A percentile compares a stretch with the other conserved stretches of the same genome.
Conservation (phyloP, 1,139 yeast species). For the Sugiyamaella sp. region DNA sequence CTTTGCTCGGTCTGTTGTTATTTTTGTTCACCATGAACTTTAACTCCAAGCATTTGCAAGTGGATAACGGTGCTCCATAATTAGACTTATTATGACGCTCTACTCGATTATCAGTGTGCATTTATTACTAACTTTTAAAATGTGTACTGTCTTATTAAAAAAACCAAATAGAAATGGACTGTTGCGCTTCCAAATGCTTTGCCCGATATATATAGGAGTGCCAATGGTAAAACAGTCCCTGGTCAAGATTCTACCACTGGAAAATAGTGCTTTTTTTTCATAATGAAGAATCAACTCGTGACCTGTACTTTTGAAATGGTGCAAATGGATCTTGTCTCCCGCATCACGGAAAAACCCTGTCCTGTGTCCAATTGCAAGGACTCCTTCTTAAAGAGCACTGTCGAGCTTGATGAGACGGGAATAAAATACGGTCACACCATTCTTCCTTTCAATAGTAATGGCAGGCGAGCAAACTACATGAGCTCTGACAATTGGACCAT, state of each 20-base stretch:
- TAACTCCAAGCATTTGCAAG: not conserved
- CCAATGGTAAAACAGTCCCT: too few relatives aligned
- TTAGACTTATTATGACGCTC: not conserved
- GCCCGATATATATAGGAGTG: not conserved
- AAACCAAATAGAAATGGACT: not conserved
- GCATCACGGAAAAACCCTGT: slow-evolving; percentile 12
- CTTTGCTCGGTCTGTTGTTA: too few relatives aligned
- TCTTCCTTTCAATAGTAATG: not conserved
- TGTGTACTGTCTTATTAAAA: not conserved
- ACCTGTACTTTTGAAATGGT: slow-evolving; percentile 20
- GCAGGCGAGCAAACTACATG: slow-evolving; percentile 5
- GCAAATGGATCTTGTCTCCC: slow-evolving; percentile 19
- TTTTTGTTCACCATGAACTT: not conserved
- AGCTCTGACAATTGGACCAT: slow-evolving; percentile 16
- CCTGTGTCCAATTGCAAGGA: slow-evolving; percentile 3
- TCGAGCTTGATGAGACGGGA: slow-evolving; percentile 13
- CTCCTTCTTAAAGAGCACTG: slow-evolving; percentile 7
- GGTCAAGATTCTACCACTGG: too few relatives aligned
- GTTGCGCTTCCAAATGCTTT: not conserved
- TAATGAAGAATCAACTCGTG: slow-evolving; percentile 18
- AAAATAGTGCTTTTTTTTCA: slow-evolving; percentile 1
- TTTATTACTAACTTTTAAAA: not conserved
- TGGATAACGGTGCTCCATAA: not conserved
- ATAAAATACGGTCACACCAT: slow-evolving; percentile 9
- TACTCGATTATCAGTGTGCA: not conserved